Base-by-base conservation (phyloP, 768 basidiomycete genomes). In the Daedaleopsis nitida region DNA sequence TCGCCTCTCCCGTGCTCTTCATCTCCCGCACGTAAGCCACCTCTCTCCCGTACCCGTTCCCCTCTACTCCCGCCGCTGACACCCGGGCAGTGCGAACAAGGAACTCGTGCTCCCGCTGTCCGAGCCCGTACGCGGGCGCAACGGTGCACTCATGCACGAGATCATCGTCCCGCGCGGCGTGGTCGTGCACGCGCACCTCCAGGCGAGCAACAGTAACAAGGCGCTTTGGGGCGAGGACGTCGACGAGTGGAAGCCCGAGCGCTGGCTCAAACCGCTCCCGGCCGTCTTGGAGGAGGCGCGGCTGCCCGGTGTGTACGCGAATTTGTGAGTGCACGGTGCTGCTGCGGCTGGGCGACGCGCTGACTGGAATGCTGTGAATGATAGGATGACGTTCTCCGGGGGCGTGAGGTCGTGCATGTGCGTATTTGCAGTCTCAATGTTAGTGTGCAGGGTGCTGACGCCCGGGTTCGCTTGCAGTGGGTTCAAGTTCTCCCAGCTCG, bases 141-240 rank as follows among this genome's bases (percentile, higher is more conserved):
- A 68, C 43, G 66, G 66, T 7, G 38, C 12, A 16, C 10, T 55
- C 43, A 57, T 65, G 38, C 37, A 43, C 44, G 59, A 64, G 43
- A 63, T 83, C 13, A 62, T 62, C 5, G 69, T 83, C 10, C 61
- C 78, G 1, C 72, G 76, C 53, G 80, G 78, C n/a, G 76, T 76
- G 0, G 54, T 62, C 5, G 63, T 84, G 17, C 69, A 70, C 16
- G 64, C 78, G 4, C 75, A 80, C 5, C 70, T 81, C 35, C 66
- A 69, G 35, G 71, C 69, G 48, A 71, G 82, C 32, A 83, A 84
- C 62, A 64, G 70, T 16, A 76, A 77, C 12, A 72, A 73, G 43
- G 71, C 65, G 1, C 66, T 80, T 8, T 84, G 81, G 78, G 83
- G 84, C 2, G 57, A 72, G 3, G 76, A 79, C 37, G 78, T 80